These are phyloP conservation scores for Candida alai DNA, from an alignment of 805 yeast species.

Conservation along the genomic window DNA sequence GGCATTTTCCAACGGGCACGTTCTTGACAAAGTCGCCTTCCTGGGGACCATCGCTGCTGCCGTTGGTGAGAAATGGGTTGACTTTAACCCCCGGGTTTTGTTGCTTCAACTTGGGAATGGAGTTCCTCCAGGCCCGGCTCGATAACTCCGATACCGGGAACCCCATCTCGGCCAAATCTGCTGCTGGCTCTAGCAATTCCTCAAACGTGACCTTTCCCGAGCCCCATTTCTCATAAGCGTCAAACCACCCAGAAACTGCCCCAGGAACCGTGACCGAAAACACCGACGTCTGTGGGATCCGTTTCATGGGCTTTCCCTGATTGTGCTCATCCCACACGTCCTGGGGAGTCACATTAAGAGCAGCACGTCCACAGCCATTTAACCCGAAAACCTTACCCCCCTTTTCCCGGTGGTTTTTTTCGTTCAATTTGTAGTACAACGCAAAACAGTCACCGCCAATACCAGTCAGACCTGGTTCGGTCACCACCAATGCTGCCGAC, in stretches of 20 bases:
- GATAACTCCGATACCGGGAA: slow-evolving; percentile 62
- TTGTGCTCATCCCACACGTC: slow-evolving; percentile 38
- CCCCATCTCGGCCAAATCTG: slow-evolving; percentile 66
- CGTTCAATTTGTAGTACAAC: slow-evolving; percentile 48
- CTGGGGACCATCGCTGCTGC: slow-evolving; percentile 39
- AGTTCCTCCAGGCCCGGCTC: slow-evolving; percentile 44
- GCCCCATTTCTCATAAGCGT: slow-evolving; percentile 68
- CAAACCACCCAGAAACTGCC: slow-evolving; percentile 76
- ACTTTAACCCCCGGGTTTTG: slow-evolving; percentile 32
- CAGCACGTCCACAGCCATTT: slow-evolving; percentile 75
- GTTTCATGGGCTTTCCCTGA: slow-evolving; percentile 38
- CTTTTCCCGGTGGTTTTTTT: slow-evolving; percentile 23
- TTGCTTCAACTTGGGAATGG: slow-evolving; percentile 34
- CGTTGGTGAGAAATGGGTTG: slow-evolving; percentile 33
- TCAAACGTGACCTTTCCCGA: slow-evolving; percentile 58
- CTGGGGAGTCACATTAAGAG: slow-evolving; percentile 47
- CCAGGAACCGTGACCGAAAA: slow-evolving; percentile 74
- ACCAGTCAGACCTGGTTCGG: slow-evolving; percentile 62
- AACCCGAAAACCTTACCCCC: slow-evolving; percentile 51
- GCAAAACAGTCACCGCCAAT: slow-evolving; percentile 69
- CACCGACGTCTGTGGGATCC: slow-evolving; percentile 52
- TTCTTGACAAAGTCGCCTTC: slow-evolving; percentile 59
- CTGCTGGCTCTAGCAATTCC: slow-evolving; percentile 61
- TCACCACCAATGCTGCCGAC: slow-evolving; percentile 50
- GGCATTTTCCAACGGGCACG: slow-evolving; percentile 47